Base-by-base conservation (phyloP, 768 basidiomycete species). In the Calocybe cyanea region DNA sequence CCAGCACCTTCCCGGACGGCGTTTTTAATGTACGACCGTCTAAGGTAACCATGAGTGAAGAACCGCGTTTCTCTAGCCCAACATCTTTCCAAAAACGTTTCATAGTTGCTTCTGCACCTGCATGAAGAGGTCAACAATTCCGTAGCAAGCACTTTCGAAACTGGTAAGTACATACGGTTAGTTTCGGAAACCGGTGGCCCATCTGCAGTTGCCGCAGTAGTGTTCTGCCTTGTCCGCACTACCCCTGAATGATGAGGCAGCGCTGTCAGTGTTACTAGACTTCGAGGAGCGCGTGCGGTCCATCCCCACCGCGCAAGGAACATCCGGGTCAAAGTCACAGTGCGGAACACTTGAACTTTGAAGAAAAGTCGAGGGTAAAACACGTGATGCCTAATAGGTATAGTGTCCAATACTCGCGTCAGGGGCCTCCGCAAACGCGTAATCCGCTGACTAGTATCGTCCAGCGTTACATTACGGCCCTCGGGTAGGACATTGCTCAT, bases 1-100 rank as follows among this genome's bases (percentile, higher is more conserved):
- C 60, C 23, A 99, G 66, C 2, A 72, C 75, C 36, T 84, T 80
- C n/a, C 94, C 94, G 0, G 72, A 76, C 0, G 94, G 92, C 10
- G 95, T 98, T 64, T 90, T 95, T 46, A 99, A 73, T 1, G 87
- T 71, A 28, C 91, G 81, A 54, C 77, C 78, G 69, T 96, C 94
- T 41, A 97, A 73, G 4, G 83, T 89, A 23, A 96, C 73, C 3
- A 73, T 67, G 46, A 82, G 66, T 24, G 67, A 64, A 49, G 77
- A 70, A 4, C 66, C 71, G 50, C 75, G 76, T 45, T 73, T 65
- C 51, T 86, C 81, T 44, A 97, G 71, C 14, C 78, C 78, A n/a
- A 94, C 96, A 0, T 77, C 78, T 60, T 92, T 93, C 96, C 96
- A 99, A 62, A 98, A 98, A 19, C 96, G 75, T 53, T 87, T 85